Conservation (phyloP, 768 basidiomycete genomes). For the Rhodotorula diobovata region DNA sequence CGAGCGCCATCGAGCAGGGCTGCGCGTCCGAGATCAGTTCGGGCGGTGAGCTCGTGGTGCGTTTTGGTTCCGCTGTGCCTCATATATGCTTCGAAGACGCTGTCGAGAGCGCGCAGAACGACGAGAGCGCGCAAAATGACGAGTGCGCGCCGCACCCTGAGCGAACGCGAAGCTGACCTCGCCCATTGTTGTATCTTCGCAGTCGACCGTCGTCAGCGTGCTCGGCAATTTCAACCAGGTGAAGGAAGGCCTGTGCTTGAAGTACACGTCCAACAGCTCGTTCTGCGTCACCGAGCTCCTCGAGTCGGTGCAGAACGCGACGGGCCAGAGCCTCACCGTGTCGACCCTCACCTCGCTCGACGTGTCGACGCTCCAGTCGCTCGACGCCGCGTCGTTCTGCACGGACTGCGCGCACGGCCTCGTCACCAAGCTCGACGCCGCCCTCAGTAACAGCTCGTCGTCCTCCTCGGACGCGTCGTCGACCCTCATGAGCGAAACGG, state of each 20-base stretch:
- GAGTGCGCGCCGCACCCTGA: background rate
- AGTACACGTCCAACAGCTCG: constrained; percentile 39
- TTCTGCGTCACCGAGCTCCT: constrained; percentile 46
- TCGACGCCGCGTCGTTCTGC: constrained; percentile 43
- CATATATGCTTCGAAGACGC: background rate
- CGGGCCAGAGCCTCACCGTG: constrained; percentile 41
- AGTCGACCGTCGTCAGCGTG: background rate
- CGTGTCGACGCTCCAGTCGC: constrained; percentile 24
- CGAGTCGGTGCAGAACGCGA: constrained; percentile 43
- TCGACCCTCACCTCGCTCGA: constrained; percentile 41
- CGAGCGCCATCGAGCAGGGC: constrained; percentile 10
- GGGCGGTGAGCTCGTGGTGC: constrained; percentile 6
- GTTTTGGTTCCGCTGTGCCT: background rate
- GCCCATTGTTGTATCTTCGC: background rate
- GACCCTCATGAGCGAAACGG: background rate
- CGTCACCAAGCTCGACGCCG: constrained; percentile 1
- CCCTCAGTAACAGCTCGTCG: background rate
- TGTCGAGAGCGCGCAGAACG: background rate
- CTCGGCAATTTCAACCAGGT: constrained; percentile 17
- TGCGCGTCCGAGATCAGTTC: constrained; percentile 4
- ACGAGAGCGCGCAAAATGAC: too few species aligned
- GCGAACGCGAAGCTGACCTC: background rate
- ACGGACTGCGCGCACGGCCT: constrained; percentile 45
- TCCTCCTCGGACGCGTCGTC: background rate
- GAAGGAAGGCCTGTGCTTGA: constrained; percentile 18